Conservation (phyloP, 805 yeast species). For the Candida ovalis region DNA sequence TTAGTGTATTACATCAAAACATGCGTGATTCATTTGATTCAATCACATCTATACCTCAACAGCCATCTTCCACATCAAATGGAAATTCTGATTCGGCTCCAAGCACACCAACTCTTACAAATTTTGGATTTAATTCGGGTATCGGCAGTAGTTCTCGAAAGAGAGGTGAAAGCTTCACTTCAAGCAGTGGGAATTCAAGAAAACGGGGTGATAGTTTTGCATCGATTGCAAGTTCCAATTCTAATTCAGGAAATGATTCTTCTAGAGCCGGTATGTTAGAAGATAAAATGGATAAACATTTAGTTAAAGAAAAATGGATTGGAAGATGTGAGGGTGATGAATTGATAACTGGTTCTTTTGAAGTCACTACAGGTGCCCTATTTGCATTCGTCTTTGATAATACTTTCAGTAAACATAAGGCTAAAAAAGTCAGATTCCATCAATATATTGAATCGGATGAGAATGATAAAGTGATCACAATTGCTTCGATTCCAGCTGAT, state of each 20-base stretch:
- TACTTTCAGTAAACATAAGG: constrained; percentile 79
- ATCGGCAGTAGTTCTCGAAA: neutral
- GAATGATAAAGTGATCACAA: neutral
- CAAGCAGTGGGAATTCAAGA: neutral
- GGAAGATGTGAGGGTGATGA: constrained; percentile 60
- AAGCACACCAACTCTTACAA: neutral
- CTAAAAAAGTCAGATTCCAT: constrained; percentile 75
- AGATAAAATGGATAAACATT: constrained; percentile 53
- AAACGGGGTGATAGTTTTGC: constrained; percentile 18
- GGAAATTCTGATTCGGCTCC: neutral
- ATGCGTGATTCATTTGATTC: constrained; percentile 22
- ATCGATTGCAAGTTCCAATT: constrained; percentile 37
- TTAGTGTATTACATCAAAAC: constrained; percentile 16
- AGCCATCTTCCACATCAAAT: neutral
- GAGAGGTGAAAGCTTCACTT: neutral
- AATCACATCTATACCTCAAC: constrained; percentile 7
- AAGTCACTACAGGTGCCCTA: constrained; percentile 60
- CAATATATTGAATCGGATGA: constrained; percentile 31
- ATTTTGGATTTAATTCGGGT: neutral
- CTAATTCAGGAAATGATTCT: constrained; percentile 23
- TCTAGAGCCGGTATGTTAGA: constrained; percentile 31
- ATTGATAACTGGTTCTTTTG: constrained; percentile 55
- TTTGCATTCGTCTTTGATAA: constrained; percentile 91
- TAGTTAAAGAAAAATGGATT: constrained; percentile 48
- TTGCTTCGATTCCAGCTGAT: neutral